Evolutionary conservation across 345 rosid genomes (phyloP), one percentile per base, ranked within the genome.

Genomic region (Nephelium lappaceum): DNA sequence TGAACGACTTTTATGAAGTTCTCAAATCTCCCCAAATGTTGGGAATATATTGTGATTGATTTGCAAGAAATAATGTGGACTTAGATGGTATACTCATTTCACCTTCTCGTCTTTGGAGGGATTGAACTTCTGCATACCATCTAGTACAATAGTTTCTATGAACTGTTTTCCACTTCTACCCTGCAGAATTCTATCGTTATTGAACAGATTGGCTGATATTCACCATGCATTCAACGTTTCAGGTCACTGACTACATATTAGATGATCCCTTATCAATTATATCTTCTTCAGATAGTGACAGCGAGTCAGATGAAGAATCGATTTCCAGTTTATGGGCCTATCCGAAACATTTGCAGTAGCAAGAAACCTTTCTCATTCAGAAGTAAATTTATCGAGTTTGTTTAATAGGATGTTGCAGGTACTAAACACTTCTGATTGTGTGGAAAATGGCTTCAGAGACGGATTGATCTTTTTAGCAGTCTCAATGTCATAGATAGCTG

Each of bases 191-290:
- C 15, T 38, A 18, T 8, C 25, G 39, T 14, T 21, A 14, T 42
- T 19, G 4, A 51, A 27, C 71, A 27, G 27, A 63, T 69, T 24
- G 18, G 69, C 67, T 23, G 39, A 16, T 55, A 15, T 72, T 23
- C 11, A 8, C 78, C 49, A 6, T 45, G 18, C 39, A 21, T 51
- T 64, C 10, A 43, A 51, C 9, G 3, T 11, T 73, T 73, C 86
- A 90, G 97, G 93, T 89, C 16, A 89, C 80, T 11, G 87, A 80
- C 27, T 89, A 89, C 74, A 21, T 92, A 66, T 47, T 84, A 60
- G 81, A 87, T 41, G 88, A 83, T 42, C 65, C 73, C 64, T 69
- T 73, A 24, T 79, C 87, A 14, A 6, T 43, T 21, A 4, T 31
- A 8, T 82, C 80, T 24, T 84, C 91, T 76, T 87, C 87, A 24